A percentile compares a stretch with the other conserved stretches of the same genome.
These are phyloP conservation scores for Sugiyamaella chiloensis DNA, from an alignment of 805 yeast species.

Conservation along the genomic window DNA sequence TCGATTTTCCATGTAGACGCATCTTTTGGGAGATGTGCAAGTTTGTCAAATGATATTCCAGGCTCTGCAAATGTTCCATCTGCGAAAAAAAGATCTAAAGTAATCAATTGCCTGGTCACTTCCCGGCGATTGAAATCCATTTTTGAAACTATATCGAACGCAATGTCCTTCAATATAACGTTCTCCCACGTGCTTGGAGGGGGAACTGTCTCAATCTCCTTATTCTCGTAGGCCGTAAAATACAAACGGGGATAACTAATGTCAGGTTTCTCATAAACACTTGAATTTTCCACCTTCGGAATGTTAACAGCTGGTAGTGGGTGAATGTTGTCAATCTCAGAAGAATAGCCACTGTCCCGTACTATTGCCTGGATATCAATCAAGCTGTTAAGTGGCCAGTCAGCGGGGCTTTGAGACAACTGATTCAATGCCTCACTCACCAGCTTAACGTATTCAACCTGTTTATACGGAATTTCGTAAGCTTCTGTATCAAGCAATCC, in stretches of 20 bases:
- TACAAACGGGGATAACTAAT: slow-evolving; percentile 45
- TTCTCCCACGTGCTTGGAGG: slow-evolving; percentile 49
- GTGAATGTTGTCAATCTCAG: slow-evolving; percentile 21
- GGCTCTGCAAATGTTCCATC: slow-evolving; percentile 63
- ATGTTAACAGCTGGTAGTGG: slow-evolving; percentile 35
- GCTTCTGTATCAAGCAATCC: background rate
- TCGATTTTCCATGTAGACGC: slow-evolving; percentile 85
- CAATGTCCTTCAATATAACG: slow-evolving; percentile 68
- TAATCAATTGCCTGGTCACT: slow-evolving; percentile 77
- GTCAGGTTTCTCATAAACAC: slow-evolving; percentile 1
- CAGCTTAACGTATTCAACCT: slow-evolving; percentile 33
- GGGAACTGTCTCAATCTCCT: slow-evolving; percentile 63
- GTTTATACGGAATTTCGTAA: slow-evolving; percentile 27
- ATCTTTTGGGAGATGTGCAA: slow-evolving; percentile 35
- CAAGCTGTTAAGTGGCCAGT: slow-evolving; percentile 28
- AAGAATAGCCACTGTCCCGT: slow-evolving; percentile 2
- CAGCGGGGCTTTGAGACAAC: slow-evolving; percentile 5
- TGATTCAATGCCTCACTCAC: slow-evolving; percentile 22
- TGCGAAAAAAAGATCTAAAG: slow-evolving; percentile 68
- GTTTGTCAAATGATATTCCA: slow-evolving; percentile 73
- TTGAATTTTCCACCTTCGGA: slow-evolving; percentile 15
- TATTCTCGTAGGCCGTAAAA: slow-evolving; percentile 57
- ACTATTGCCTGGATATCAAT: slow-evolving; percentile 17
- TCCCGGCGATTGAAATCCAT: slow-evolving; percentile 87
- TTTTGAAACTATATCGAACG: slow-evolving; percentile 69